Conservation (phyloP, 306 rosid genomes). For the Lithocarpus polystachyus region DNA sequence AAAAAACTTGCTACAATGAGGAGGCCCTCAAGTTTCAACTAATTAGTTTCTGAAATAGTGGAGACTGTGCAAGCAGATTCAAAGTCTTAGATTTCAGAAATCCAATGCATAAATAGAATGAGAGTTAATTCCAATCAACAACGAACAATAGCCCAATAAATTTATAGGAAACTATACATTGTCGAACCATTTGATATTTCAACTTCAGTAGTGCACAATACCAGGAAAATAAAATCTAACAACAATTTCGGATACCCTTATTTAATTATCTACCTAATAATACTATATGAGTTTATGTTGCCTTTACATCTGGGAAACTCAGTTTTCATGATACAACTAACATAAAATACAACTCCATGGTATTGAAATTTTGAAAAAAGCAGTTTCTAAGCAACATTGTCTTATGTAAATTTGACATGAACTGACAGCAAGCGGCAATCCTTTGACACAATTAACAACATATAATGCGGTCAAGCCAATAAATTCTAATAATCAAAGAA, state of each 20-base stretch:
- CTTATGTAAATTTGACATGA: no score
- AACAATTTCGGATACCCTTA: neutral
- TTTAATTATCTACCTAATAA: neutral
- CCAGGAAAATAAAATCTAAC: neutral
- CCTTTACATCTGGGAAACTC: neutral
- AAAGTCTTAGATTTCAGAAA: no score
- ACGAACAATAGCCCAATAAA: no score
- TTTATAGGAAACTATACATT: neutral
- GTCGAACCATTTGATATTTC: neutral
- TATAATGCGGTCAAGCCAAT: neutral
- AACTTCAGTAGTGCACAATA: neutral
- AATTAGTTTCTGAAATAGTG: no score
- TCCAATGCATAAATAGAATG: no score
- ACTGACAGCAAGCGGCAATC: neutral
- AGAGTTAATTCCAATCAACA: no score
- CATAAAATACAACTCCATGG: neutral
- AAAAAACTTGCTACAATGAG: neutral
- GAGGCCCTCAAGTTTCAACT: no score
- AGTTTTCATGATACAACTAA: neutral
- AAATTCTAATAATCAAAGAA: neutral
- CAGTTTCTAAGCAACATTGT: neutral
- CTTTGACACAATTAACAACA: neutral
- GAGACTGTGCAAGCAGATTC: no score
- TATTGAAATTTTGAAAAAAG: neutral
- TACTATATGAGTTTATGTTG: neutral